phyloP scores from a whole-genome alignment of 140 eudicot genomes.

The Ambrosia hybrid region DNA sequence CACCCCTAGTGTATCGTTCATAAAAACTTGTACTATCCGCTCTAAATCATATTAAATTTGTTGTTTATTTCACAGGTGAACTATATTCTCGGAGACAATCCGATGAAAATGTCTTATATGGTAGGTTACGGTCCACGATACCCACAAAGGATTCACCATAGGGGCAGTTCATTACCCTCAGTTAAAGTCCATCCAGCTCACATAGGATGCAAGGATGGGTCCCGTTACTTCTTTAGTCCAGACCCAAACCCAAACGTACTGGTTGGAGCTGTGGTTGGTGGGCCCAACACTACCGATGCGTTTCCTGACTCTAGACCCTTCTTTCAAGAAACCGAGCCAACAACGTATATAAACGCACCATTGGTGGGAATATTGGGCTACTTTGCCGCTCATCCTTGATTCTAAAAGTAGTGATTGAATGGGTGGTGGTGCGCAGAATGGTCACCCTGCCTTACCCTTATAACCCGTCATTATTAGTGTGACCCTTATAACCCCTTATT shows the following conservation, averaged over 20 bases:
- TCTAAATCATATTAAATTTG: neutral
- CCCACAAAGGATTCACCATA: slow-evolving; percentile 85
- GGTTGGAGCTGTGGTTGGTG: slow-evolving; percentile 95
- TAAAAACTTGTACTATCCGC: neutral
- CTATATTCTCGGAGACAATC: slow-evolving; percentile 45
- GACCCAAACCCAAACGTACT: slow-evolving; percentile 80
- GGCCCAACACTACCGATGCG: slow-evolving; percentile 78
- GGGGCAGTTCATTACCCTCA: slow-evolving; percentile 90
- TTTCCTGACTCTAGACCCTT: slow-evolving; percentile 94
- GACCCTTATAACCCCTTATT: no score
- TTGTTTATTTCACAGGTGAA: slow-evolving; percentile 37
- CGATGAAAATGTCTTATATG: slow-evolving; percentile 86
- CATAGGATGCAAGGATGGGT: slow-evolving; percentile 82
- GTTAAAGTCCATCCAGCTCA: slow-evolving; percentile 68
- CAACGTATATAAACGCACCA: slow-evolving; percentile 46
- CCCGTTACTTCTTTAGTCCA: slow-evolving; percentile 71
- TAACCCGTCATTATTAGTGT: slow-evolving; percentile 20
- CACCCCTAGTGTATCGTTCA: neutral
- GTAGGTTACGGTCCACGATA: slow-evolving; percentile 85
- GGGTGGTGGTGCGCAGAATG: slow-evolving; percentile 74
- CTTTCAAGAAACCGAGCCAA: slow-evolving; percentile 87
- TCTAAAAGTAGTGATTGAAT: neutral
- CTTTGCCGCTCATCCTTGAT: slow-evolving; percentile 2
- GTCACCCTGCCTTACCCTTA: slow-evolving; percentile 60
- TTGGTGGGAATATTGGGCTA: slow-evolving; percentile 65